phyloP scores from a whole-genome alignment of 2,329 filamentous ascomycete genomes.

The Chaetomium sp. region DNA sequence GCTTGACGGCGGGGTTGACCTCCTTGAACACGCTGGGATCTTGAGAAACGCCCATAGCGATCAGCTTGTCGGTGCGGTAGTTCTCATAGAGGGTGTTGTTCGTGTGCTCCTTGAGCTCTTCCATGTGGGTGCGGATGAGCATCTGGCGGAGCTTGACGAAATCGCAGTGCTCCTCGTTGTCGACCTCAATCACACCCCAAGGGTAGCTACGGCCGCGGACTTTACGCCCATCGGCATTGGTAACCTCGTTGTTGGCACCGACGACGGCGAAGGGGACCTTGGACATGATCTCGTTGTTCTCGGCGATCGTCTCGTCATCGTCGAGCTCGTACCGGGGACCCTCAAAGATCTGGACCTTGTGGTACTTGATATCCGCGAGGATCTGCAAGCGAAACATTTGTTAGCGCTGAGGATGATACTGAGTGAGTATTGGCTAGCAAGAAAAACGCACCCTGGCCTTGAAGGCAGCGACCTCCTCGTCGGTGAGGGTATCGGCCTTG shows the following conservation, averaged over 20 bases:
- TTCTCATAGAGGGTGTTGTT: slow-evolving; percentile 99
- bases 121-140: slow-evolving; percentile 99
- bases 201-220: slow-evolving; percentile 94
- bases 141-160: slow-evolving; percentile 99
- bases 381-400: slow-evolving; percentile 53
- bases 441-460: slow-evolving; percentile 77
- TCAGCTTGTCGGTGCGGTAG: slow-evolving; percentile 99
- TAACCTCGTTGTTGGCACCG: slow-evolving; percentile 91
- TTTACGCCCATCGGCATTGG: slow-evolving; percentile 84
- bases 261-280: slow-evolving; percentile 99
- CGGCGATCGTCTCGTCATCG: slow-evolving; percentile 97
- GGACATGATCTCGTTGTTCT: slow-evolving; percentile 99
- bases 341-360: slow-evolving; percentile 98
- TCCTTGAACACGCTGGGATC: slow-evolving; percentile 99
- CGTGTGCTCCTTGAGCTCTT: slow-evolving; percentile 99
- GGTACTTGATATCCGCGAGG: slow-evolving; percentile 90
- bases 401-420: too few relatives aligned
- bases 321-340: slow-evolving; percentile 97
- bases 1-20: slow-evolving; percentile 99
- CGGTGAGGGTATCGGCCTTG: slow-evolving; percentile 95
- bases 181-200: slow-evolving; percentile 97
- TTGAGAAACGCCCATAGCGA: slow-evolving; percentile 95
- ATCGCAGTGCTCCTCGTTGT: slow-evolving; percentile 99
- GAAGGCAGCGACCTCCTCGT: slow-evolving; percentile 90
- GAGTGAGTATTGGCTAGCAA: too few relatives aligned